These are phyloP conservation scores for Vigna mungo DNA, from an alignment of 306 rosid species.

Conservation along the genomic window DNA sequence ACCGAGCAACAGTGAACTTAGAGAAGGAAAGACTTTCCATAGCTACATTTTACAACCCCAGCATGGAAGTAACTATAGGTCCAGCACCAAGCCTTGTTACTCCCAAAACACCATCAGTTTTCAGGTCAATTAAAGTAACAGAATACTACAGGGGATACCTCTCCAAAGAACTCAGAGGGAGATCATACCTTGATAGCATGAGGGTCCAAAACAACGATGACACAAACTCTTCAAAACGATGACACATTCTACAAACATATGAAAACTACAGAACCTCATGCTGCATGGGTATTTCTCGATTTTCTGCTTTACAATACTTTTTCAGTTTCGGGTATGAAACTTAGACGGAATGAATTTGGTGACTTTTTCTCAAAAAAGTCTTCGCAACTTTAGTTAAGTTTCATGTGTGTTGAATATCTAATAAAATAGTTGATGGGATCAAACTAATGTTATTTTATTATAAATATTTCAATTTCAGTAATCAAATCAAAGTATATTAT, in stretches of 20 bases:
- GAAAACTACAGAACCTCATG: no score
- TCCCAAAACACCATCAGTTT: constrained; percentile 48
- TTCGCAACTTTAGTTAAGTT: no score
- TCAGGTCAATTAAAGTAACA: constrained; percentile 33
- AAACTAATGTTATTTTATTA: no score
- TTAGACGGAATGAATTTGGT: no score
- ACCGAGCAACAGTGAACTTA: constrained; percentile 53
- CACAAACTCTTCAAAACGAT: background rate
- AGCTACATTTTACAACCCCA: constrained; percentile 57
- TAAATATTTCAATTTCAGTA: no score
- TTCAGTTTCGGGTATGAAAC: background rate
- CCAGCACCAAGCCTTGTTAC: constrained; percentile 62
- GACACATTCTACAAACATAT: no score
- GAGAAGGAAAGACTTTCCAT: constrained; percentile 62
- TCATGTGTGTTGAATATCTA: no score
- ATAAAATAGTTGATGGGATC: no score
- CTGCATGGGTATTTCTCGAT: no score
- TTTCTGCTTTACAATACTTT: background rate
- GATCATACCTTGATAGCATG: constrained; percentile 53
- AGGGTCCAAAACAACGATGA: background rate
- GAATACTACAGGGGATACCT: constrained; percentile 49
- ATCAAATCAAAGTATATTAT: no score
- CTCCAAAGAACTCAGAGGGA: constrained; percentile 51
- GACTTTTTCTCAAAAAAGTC: no score
- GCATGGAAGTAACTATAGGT: constrained; percentile 42